Percentiles rank a stretch among this genome's conserved stretches.
Conservation (phyloP, 192 early-diverging fungal genomes). For the Linnemannia elongata region DNA sequence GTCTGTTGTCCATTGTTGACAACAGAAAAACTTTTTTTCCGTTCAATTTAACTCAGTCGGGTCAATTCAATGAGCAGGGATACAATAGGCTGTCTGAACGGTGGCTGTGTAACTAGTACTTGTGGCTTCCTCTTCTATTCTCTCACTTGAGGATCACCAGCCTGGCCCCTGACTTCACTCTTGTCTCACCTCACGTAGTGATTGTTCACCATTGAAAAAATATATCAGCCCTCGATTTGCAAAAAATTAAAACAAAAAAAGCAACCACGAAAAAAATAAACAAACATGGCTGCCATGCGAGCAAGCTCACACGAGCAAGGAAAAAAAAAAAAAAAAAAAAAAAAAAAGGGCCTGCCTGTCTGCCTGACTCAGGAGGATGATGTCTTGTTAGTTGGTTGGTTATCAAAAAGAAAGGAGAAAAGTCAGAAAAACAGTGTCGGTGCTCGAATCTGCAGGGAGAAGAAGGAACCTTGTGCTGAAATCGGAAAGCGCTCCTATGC, state of each 20-base stretch:
- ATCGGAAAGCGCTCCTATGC: slow-evolving; percentile 2
- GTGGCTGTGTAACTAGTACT: background rate
- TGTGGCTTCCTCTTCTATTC: background rate
- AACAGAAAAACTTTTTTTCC: background rate
- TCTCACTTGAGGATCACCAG: background rate
- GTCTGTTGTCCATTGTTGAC: background rate
- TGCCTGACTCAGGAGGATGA: background rate
- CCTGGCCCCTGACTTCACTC: background rate
- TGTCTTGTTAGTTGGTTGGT: too few species aligned
- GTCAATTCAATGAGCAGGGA: background rate
- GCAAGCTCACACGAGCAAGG: background rate
- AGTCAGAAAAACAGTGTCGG: background rate
- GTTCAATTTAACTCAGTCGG: background rate
- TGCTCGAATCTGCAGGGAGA: slow-evolving; percentile 3
- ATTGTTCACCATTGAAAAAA: background rate
- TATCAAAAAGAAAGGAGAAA: background rate
- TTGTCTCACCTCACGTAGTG: background rate
- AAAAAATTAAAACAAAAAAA: background rate
- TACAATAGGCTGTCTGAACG: background rate
- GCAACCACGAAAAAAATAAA: background rate
- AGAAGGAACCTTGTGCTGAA: slow-evolving; percentile 11
- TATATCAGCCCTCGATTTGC: background rate
- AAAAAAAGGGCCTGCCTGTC: too few species aligned
- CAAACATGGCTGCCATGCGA: background rate
- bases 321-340: too few species aligned